Evolutionary conservation across 768 basidiomycete species (phyloP), one percentile per base, ranked within the genome.

Genomic region (Rhodotorula kratochvilovae): DNA sequence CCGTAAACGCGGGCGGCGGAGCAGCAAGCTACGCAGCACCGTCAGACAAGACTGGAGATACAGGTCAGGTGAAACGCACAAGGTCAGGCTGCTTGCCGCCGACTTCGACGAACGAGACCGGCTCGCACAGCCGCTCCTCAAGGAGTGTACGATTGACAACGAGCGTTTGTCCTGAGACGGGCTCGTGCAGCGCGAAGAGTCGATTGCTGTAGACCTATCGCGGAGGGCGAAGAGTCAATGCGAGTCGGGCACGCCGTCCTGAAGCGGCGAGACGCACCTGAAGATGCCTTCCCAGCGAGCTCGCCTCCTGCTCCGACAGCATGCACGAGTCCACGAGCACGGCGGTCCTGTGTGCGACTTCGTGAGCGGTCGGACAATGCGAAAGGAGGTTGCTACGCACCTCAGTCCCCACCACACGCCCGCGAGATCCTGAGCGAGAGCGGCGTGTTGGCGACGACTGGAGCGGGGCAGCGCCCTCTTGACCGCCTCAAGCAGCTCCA

Each of bases 291-390:
- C 23, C 55, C 17, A 72, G 56, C 8, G 25, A 2, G 23, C 1
- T 33, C 1, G 67, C 67, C 33, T 64, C 62, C 5, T 6, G n/a
- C n/a, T 61, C 25, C 13, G 62, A 63, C 0, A 72, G 45, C 7
- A 58, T 12, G 4, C 61, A 19, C 8, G 45, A 64, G 31, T 72
- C 71, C 5, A 72, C 17, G 35, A 72, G 25, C 0, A 45, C 48
- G 2, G 63, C 67, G 12, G 66, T 65, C 0, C 71, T 67, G 51
- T 17, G 2, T 8, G 25, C 4, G 15, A 1, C 25, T 11, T n/a
- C 4, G 29, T 15, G 13, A 5, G 27, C 12, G 29, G 4, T 16
- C 25, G n/a, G 15, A 13, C n/a, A 17, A 29, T 2, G n/a, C 11
- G 2, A n/a, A 23, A 27, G 21, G 15, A 16, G 60, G 16, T 29